Conservation (phyloP, 192 early-diverging fungal species). For the Rhizoclosmatium sp. region DNA sequence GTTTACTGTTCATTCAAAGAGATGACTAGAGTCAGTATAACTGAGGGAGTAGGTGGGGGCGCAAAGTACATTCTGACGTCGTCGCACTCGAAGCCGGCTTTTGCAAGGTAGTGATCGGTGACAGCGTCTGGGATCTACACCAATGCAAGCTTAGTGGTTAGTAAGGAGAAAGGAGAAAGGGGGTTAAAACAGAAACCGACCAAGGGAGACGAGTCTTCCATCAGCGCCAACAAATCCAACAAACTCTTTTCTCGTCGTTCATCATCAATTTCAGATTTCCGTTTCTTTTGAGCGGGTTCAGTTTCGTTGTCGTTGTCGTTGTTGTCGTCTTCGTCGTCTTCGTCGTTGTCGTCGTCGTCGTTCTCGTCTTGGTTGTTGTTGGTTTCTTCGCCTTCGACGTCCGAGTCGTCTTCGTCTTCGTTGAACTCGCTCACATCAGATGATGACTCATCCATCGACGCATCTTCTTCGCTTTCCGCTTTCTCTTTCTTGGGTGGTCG, state of each 20-base stretch:
- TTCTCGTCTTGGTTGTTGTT: background rate
- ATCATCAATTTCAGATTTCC: conserved; percentile 50
- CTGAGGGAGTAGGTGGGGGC: background rate
- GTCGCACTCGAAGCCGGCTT: conserved; percentile 80
- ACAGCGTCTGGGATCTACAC: conserved; percentile 88
- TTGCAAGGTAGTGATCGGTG: conserved; percentile 88
- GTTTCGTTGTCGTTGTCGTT: conserved; percentile 21
- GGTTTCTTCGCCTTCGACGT: conserved; percentile 4
- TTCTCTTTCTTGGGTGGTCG: no score
- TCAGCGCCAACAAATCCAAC: conserved; percentile 85
- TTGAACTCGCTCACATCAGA: background rate
- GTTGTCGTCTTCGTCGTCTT: conserved; percentile 31
- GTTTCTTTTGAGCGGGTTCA: conserved; percentile 18
- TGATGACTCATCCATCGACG: no score
- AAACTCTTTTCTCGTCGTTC: conserved; percentile 76
- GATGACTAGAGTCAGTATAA: background rate
- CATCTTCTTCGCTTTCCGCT: no score
- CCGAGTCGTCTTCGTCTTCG: background rate
- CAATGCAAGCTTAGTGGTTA: background rate
- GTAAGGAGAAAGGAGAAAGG: background rate
- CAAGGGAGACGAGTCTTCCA: conserved; percentile 87
- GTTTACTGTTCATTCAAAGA: conserved; percentile 57
- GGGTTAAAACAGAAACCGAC: conserved; percentile 67
- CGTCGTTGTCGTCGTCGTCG: conserved; percentile 6
- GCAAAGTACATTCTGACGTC: conserved; percentile 73